Percentiles rank a stretch among this genome's conserved stretches.
These are phyloP conservation scores for Cyberlindnera misumaiensis DNA, from an alignment of 805 yeast species.

Conservation along the genomic window DNA sequence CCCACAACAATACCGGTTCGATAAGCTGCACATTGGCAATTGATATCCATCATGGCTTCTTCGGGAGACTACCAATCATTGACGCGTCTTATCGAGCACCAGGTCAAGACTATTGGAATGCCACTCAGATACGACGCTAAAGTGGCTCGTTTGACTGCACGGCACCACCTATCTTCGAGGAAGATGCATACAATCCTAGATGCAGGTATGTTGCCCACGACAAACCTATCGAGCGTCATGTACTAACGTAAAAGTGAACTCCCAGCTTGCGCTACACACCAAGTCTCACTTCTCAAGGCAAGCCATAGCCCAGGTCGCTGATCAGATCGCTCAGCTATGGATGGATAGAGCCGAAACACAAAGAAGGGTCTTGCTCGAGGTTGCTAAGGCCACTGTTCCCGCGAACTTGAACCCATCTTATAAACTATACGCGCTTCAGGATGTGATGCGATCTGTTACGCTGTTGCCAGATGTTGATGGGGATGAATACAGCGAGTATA, in stretches of 20 bases:
- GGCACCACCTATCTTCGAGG: constrained; percentile 3
- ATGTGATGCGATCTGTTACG: constrained; percentile 13
- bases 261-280: constrained; percentile 4
- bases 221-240: constrained; percentile 1
- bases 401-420: constrained; percentile 11
- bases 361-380: constrained; percentile 1
- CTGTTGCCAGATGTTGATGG: constrained; percentile 13
- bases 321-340: constrained; percentile 16
- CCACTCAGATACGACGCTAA: constrained; percentile 8
- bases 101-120: constrained; percentile 3
- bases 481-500: constrained; percentile 8
- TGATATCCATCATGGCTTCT: too few relatives aligned
- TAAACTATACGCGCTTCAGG: constrained; percentile 14
- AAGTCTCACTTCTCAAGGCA: constrained; percentile 16
- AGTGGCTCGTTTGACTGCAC: constrained; percentile 3
- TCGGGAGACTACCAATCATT: constrained; percentile 6
- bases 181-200: constrained; percentile 2
- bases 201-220: constrained; percentile 3
- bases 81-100: constrained; percentile 10
- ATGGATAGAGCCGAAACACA: constrained; percentile 5
- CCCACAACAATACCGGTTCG: too few relatives aligned
- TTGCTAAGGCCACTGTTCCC: constrained; percentile 12
- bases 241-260: constrained; percentile 10
- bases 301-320: constrained; percentile 15
- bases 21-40: too few relatives aligned